Percentiles rank a stretch among this genome's conserved stretches.
Conservation (phyloP, 768 basidiomycete species). For the Phallus indusiatus region DNA sequence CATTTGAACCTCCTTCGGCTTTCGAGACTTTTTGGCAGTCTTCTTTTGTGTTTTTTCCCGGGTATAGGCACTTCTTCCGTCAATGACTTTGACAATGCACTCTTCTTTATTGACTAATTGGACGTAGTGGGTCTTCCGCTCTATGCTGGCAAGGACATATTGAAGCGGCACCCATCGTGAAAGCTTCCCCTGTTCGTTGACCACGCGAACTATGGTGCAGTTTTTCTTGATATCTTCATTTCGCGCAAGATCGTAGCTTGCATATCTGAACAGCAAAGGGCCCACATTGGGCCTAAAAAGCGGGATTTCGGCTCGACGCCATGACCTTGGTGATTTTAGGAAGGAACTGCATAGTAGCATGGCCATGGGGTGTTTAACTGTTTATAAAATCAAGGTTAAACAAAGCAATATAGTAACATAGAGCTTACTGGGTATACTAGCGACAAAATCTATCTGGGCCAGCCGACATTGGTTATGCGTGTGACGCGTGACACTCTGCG, state of each 20-base stretch:
- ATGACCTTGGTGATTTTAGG: too few species aligned
- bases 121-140: conserved; percentile 34
- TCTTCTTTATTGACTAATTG: conserved; percentile 40
- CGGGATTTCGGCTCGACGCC: too few species aligned
- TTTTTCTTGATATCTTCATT: conserved; percentile 1
- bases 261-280: neutral
- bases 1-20: conserved; percentile 60
- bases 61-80: conserved; percentile 30
- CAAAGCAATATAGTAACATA: neutral
- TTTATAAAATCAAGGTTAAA: too few species aligned
- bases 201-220: neutral
- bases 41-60: conserved; percentile 23
- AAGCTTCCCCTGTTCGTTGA: conserved; percentile 29
- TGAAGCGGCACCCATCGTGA: conserved; percentile 26
- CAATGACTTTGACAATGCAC: conserved; percentile 53
- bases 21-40: conserved; percentile 16
- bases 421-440: neutral
- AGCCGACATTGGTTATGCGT: neutral
- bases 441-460: neutral
- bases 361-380: too few species aligned
- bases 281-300: too few species aligned
- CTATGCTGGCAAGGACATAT: conserved; percentile 35
- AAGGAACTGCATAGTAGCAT: too few species aligned
- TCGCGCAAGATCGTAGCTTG: neutral
- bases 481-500: neutral